phyloP scores from a whole-genome alignment of 768 basidiomycete genomes.

The Pulveroboletus frians region DNA sequence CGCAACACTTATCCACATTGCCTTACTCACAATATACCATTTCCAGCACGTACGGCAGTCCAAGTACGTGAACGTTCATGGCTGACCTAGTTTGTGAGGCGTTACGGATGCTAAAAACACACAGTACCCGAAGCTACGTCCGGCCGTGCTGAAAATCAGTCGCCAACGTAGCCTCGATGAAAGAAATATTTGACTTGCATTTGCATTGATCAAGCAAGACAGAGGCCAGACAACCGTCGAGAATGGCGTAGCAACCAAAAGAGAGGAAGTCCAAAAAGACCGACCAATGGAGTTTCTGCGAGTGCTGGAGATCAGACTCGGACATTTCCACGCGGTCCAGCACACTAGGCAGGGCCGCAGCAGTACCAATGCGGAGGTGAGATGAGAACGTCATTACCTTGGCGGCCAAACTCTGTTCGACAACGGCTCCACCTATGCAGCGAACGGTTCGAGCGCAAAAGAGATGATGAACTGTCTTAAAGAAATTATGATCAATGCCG shows the following conservation, averaged over 20 bases:
- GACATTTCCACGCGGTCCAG: constrained; percentile 8
- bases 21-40: no score
- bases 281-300: neutral
- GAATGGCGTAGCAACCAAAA: constrained; percentile 17
- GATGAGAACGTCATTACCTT: no score
- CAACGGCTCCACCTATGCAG: no score
- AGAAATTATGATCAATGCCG: no score
- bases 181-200: constrained; percentile 11
- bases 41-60: constrained; percentile 8
- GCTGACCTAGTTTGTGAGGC: constrained; percentile 2
- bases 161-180: constrained; percentile 8
- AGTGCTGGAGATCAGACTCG: constrained; percentile 32
- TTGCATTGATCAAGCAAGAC: constrained; percentile 5
- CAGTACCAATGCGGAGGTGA: no score
- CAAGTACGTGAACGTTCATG: constrained; percentile 13
- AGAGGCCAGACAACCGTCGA: constrained; percentile 14
- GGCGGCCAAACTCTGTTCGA: no score
- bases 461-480: no score
- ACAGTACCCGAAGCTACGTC: constrained; percentile 6
- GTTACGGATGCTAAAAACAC: constrained; percentile 7
- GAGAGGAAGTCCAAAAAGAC: neutral
- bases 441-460: no score
- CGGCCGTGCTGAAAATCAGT: constrained; percentile 12
- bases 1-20: no score
- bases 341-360: no score